phyloP scores from a whole-genome alignment of 768 basidiomycete genomes.

The Tephrocybe sp. region DNA sequence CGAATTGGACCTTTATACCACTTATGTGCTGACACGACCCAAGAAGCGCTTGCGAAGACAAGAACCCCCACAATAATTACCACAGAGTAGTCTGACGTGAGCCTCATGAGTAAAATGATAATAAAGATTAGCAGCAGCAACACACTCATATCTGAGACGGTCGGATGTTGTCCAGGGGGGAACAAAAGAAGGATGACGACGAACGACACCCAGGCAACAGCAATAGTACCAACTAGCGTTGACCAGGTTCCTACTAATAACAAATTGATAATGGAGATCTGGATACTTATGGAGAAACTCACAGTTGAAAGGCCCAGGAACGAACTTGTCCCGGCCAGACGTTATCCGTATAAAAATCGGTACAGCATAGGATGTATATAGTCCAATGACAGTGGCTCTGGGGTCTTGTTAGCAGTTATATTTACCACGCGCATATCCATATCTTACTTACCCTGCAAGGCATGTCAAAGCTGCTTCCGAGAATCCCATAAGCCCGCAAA shows the following conservation, averaged over 20 bases:
- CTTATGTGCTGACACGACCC: constrained; percentile 64
- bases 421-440: no score
- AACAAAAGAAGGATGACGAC: background rate
- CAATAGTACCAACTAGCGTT: background rate
- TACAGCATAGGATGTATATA: constrained; percentile 65
- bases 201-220: background rate
- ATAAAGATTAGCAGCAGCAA: background rate
- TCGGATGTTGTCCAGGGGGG: constrained; percentile 40
- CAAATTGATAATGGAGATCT: constrained; percentile 24
- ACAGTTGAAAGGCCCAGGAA: constrained; percentile 38
- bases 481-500: constrained; percentile 68
- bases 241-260: background rate
- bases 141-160: constrained; percentile 53
- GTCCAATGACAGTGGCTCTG: constrained; percentile 68
- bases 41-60: constrained; percentile 60
- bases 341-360: constrained; percentile 75
- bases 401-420: background rate
- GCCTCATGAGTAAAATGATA: constrained; percentile 65
- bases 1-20: constrained; percentile 72
- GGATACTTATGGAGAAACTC: background rate
- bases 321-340: constrained; percentile 57
- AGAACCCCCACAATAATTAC: constrained; percentile 68
- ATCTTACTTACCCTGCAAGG: constrained; percentile 68
- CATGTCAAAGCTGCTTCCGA: constrained; percentile 61
- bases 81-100: constrained; percentile 58